Percentiles rank a stretch among this genome's conserved stretches.
phyloP scores from a whole-genome alignment of 768 basidiomycete genomes.

The Agrocybe pediades region DNA sequence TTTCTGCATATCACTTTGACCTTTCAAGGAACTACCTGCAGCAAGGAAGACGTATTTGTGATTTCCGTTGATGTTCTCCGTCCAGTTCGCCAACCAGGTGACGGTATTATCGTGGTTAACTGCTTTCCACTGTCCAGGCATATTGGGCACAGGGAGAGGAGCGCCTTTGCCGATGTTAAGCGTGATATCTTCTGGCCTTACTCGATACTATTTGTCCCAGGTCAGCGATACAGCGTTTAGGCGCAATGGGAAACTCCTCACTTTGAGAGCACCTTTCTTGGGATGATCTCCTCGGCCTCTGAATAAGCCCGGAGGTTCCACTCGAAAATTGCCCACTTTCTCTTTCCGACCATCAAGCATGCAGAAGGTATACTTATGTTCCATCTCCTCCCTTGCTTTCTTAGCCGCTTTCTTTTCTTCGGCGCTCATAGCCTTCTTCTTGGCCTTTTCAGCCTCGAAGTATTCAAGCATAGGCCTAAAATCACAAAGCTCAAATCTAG shows the following conservation, averaged over 20 bases:
- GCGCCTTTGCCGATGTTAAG: constrained; percentile 86
- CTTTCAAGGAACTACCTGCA: constrained; percentile 96
- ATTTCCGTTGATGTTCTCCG: constrained; percentile 94
- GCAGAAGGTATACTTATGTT: constrained; percentile 84
- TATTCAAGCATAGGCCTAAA: constrained; percentile 94
- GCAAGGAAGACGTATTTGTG: constrained; percentile 98
- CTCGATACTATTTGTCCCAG: constrained; percentile 59
- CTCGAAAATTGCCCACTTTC: constrained; percentile 96
- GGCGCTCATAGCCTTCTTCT: constrained; percentile 82
- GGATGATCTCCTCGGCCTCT: constrained; percentile 98
- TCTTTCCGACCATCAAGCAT: constrained; percentile 95
- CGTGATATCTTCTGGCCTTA: constrained; percentile 93
- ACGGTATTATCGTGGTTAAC: constrained; percentile 93
- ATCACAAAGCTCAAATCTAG: constrained; percentile 79
- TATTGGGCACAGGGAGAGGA: constrained; percentile 83
- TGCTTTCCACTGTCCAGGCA: constrained; percentile 89
- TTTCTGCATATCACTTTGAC: constrained; percentile 96
- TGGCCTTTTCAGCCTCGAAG: constrained; percentile 89
- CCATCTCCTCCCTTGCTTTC: constrained; percentile 79
- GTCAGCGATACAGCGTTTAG: constrained; percentile 6
- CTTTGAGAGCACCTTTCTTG: constrained; percentile 95
- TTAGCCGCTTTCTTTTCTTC: constrained; percentile 93
- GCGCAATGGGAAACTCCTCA: constrained; percentile 32
- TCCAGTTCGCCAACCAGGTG: constrained; percentile 99
- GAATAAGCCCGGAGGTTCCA: constrained; percentile 98